Base-by-base conservation (phyloP, 1,284 basidiomycete genomes). In the Ustilago trichophora region DNA sequence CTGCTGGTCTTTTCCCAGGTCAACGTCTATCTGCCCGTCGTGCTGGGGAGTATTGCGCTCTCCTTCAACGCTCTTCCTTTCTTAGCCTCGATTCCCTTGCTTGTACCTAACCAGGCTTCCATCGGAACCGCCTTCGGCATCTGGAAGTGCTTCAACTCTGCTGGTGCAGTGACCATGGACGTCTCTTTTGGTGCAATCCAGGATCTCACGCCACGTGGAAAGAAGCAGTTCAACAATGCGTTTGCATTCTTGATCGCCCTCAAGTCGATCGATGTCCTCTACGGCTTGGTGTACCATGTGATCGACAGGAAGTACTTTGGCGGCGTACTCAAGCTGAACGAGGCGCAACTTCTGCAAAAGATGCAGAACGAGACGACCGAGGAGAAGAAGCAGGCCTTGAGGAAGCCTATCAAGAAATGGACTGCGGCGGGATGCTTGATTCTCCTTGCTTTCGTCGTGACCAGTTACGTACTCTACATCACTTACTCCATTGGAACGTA, bases 51-150 rank as follows among this genome's bases (percentile, higher is more conserved):
- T 4, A 70, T 84, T 16, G 83, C 82, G 1, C 69, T 82, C n/a
- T 60, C 76, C 2, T 76, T 76, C 57, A 83, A 83, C 68, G 76
- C 78, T 19, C 71, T 84, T 22, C 80, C 82, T 1, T 83, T 83
- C 68, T 77, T 82, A 51, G 81, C 82, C 3, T 78, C 78, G 3
- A 83, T 84, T 21, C 83, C 84, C 1, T 72, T 84, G 6, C 65
- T 84, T 15, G 79, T 84, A 0, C 77, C 78, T 0, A 72, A 80
- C 25, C 82, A 83, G 43, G 55, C 69, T 7, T 72, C 82, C 13
- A 68, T 84, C n/a, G 84, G 83, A 3, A 82, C 82, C 0, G 83
- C 83, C 0, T 84, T 82, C 36, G 83, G 84, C 1, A 69, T 83
- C n/a, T 84, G 83, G 82, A 83, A 84, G 56, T 75, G 82, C 4